phyloP scores from a whole-genome alignment of 768 basidiomycete genomes.

The Kwoniella newhampshirensis region DNA sequence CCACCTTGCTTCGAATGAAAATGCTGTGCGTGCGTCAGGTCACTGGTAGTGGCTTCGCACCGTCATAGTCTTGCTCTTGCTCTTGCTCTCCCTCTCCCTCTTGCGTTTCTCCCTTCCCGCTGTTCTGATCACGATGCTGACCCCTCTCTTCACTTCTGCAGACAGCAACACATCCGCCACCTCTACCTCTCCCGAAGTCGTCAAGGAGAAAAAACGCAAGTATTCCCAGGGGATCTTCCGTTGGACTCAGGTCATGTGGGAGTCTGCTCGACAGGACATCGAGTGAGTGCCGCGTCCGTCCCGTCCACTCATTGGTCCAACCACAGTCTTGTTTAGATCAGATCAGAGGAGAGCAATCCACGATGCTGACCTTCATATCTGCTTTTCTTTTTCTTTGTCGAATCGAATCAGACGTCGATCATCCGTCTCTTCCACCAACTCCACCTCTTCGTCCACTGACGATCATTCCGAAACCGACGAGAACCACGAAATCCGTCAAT shows the following conservation, averaged over 20 bases:
- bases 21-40: too few relatives aligned
- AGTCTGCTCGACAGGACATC: slow-evolving; percentile 12
- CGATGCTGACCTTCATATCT: neutral
- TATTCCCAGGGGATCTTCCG: slow-evolving; percentile 12
- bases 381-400: neutral
- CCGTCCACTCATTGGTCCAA: neutral
- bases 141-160: neutral
- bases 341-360: too few relatives aligned
- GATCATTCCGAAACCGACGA: neutral
- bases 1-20: too few relatives aligned
- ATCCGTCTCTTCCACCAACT: slow-evolving; percentile 11
- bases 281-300: slow-evolving; percentile 11
- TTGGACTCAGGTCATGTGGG: slow-evolving; percentile 22
- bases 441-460: neutral
- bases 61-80: too few relatives aligned
- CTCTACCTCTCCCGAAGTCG: neutral
- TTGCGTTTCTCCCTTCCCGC: too few relatives aligned
- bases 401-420: slow-evolving; percentile 7
- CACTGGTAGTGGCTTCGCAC: too few relatives aligned
- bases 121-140: too few relatives aligned
- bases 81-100: too few relatives aligned
- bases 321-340: neutral
- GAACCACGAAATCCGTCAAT: neutral
- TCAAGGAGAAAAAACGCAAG: slow-evolving; percentile 13
- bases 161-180: neutral